Evolutionary conservation across 345 rosid genomes (phyloP), one percentile per base, ranked within the genome.

Genomic region (Excoecaria agallocha): DNA sequence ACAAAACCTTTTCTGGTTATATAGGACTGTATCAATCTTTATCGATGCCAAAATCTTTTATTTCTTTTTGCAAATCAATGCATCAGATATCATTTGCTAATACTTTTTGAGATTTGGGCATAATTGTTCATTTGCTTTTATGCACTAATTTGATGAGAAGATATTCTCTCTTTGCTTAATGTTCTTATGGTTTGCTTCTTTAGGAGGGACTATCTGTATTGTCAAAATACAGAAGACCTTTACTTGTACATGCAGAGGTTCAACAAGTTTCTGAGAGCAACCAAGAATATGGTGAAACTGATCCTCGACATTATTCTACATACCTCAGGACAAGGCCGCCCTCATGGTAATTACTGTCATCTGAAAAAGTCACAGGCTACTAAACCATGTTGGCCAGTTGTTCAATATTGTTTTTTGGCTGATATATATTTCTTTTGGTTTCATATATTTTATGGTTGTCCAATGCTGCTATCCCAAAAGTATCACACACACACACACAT

Each of bases 221-320:
- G 77, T 97, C 98, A 57, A 93, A 89, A 78, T 95, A 89, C 81
- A 82, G 73, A 82, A 87, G 96, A 68, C 97, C 99, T 73, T 81
- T 95, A 74, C 99, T 95, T 51, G 98, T 95, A 63, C 98, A 95
- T 76, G 91, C 99, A 15, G 99, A 95, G 91, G 57, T 91, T 54
- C 78, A 88, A 76, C 69, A 50, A 76, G 89, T 83, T 30, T 71
- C 76, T 0, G 80, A 61, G 39, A 67, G 68, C 62, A 38, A 58
- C 22, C 35, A 46, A 55, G 89, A 85, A 78, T 78, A 84, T 66
- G 83, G 73, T 22, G 55, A 41, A 35, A 82, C 77, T 51, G 89
- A 91, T 71, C 87, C 96, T 74, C 86, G 82, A 68, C 88, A 86
- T 43, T 93, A 93, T 74, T 83, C 84, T 51, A 91, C 94, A n/a